Evolutionary conservation across 495 filamentous ascomycete species (phyloP).

Genomic region (Daldinia caldariorum): DNA sequence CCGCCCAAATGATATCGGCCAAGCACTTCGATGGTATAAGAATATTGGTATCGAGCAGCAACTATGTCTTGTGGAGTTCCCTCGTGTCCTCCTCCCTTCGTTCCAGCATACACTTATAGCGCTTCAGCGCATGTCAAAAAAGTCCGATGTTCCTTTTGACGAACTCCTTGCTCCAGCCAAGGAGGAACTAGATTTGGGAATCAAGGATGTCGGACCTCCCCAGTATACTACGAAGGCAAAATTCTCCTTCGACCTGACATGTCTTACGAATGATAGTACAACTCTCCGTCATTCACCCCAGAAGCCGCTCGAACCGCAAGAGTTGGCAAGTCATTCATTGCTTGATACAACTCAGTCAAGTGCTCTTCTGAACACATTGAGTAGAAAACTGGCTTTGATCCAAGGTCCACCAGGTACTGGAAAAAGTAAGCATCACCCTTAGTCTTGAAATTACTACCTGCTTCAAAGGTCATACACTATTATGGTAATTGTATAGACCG

Average conservation of each 20-base stretch:
- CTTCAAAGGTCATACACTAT: not conserved
- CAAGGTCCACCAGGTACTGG: conserved; percentile 88
- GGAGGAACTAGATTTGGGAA: conserved; percentile 1
- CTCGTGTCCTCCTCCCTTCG: conserved; percentile 70
- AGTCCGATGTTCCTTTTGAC: conserved; percentile 66
- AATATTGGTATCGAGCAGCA: conserved; percentile 32
- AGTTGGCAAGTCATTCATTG: conserved; percentile 55
- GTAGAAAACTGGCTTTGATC: conserved; percentile 68
- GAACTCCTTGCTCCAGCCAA: conserved; percentile 63
- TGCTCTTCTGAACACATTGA: conserved; percentile 66
- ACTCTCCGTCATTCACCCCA: conserved; percentile 49
- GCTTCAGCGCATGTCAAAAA: conserved; percentile 66
- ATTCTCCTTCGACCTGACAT: conserved; percentile 65
- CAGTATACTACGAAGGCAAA: conserved; percentile 60
- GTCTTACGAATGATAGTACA: conserved; percentile 54
- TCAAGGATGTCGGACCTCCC: conserved; percentile 58
- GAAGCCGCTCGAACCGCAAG: conserved; percentile 53
- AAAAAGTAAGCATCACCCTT: conserved; percentile 60
- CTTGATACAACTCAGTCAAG: conserved; percentile 69
- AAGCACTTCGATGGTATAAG: conserved; percentile 44
- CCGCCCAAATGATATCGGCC: conserved; percentile 45
- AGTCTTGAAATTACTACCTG: not conserved
- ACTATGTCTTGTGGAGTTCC: conserved; percentile 72
- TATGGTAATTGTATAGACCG: not conserved
- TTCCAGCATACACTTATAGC: conserved; percentile 74